Evolutionary conservation across 345 rosid genomes (phyloP).

Genomic region (Linum tenue): DNA sequence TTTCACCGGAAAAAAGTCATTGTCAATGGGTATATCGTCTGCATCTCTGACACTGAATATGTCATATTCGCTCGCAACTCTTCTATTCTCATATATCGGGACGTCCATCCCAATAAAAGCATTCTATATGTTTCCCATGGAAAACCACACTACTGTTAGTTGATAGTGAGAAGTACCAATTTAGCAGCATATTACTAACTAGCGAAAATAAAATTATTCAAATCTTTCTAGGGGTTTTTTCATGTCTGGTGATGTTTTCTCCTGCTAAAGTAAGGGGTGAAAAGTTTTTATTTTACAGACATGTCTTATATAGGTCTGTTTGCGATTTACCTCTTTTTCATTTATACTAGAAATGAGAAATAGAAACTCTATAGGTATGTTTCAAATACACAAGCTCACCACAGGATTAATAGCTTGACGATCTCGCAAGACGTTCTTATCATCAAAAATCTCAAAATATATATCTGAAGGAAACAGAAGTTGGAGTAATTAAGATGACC

Average conservation of each 20-base stretch:
- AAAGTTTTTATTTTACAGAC: no score
- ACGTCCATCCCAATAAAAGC: constrained; percentile 78
- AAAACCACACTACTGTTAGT: no score
- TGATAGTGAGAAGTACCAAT: no score
- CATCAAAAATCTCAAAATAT: constrained; percentile 71
- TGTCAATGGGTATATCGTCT: constrained; percentile 47
- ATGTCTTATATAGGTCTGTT: no score
- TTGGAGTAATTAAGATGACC: constrained; percentile 2
- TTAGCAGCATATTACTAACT: no score
- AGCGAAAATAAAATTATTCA: no score
- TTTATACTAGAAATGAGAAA: no score
- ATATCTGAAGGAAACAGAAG: constrained; percentile 40
- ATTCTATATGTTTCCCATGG: constrained; percentile 37
- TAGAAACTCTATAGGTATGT: no score
- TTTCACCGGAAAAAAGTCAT: constrained; percentile 67
- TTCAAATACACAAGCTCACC: constrained; percentile 40
- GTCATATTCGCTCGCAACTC: constrained; percentile 40
- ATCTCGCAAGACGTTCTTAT: constrained; percentile 68
- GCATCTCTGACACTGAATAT: constrained; percentile 32
- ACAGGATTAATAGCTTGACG: constrained; percentile 84
- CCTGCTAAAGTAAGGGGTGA: no score
- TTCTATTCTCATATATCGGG: constrained; percentile 41
- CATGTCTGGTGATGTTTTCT: no score
- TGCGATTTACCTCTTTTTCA: no score
- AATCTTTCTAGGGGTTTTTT: no score